Conservation (phyloP, 176 grass and related monocot genomes). For the Oryza glaberrima region DNA sequence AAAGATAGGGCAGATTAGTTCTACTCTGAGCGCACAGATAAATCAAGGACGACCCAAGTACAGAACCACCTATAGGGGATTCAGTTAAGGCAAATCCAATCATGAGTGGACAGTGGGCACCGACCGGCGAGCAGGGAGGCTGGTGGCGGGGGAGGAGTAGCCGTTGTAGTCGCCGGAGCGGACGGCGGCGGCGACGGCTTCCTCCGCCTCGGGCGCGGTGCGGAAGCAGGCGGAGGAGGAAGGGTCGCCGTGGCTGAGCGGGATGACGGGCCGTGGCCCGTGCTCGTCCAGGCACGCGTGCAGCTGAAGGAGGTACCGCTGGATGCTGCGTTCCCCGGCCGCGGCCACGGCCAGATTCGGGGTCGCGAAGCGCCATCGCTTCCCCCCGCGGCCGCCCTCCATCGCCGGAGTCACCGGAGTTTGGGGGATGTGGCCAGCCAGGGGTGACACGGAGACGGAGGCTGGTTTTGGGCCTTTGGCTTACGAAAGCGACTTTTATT, state of each 20-base stretch:
- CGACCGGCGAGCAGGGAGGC: slow-evolving; percentile 43
- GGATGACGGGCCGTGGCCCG: slow-evolving; percentile 46
- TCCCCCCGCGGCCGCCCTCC: not conserved
- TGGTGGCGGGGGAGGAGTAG: slow-evolving; percentile 31
- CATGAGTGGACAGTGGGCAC: not conserved
- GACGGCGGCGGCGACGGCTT: slow-evolving; percentile 48
- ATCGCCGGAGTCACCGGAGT: not conserved
- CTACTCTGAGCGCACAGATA: not conserved
- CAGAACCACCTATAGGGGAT: not conserved
- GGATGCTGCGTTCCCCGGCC: slow-evolving; percentile 39
- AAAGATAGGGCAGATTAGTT: not conserved
- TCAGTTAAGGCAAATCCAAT: not conserved
- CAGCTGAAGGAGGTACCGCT: slow-evolving; percentile 31
- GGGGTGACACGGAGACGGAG: no score
- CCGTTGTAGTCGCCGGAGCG: slow-evolving; percentile 46
- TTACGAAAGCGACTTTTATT: no score
- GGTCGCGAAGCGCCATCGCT: slow-evolving; percentile 49
- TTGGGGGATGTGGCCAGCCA: not conserved
- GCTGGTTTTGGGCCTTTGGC: no score
- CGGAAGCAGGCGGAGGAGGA: slow-evolving; percentile 55
- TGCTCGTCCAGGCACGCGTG: slow-evolving; percentile 44
- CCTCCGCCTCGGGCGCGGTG: slow-evolving; percentile 43
- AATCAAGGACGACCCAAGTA: not conserved
- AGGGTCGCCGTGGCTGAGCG: slow-evolving; percentile 54
- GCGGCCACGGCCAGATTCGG: slow-evolving; percentile 34